A percentile compares a stretch with the other conserved stretches of the same genome.
Conservation (phyloP, 768 basidiomycete species). For the Kwoniella shandongensis region DNA sequence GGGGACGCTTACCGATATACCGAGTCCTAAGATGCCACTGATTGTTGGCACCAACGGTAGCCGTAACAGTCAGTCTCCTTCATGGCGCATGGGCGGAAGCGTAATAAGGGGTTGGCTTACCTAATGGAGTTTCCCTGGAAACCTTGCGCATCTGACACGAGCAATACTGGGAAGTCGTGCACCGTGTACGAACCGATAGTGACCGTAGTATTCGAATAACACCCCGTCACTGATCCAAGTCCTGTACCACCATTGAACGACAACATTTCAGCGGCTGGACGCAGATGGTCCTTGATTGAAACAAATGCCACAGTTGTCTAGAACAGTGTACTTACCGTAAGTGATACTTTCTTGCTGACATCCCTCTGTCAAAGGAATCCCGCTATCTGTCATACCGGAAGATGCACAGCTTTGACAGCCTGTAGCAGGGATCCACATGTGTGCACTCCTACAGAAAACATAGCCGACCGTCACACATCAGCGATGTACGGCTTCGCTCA, state of each 20-base stretch:
- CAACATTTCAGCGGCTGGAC: neutral
- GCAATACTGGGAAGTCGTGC: slow-evolving; percentile 1
- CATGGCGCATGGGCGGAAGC: no score
- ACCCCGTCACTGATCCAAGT: slow-evolving; percentile 7
- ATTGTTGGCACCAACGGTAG: neutral
- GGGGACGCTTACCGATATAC: neutral
- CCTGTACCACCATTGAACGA: neutral
- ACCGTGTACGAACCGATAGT: slow-evolving; percentile 3
- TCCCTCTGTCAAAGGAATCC: neutral
- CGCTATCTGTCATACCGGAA: neutral
- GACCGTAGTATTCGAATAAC: slow-evolving; percentile 9
- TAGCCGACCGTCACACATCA: neutral
- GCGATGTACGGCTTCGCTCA: neutral
- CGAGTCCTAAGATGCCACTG: slow-evolving; percentile 13
- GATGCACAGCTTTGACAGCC: slow-evolving; percentile 4
- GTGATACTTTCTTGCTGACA: slow-evolving; percentile 2
- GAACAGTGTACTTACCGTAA: slow-evolving; percentile 7
- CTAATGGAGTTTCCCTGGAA: slow-evolving; percentile 12
- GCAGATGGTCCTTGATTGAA: neutral
- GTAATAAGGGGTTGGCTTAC: neutral
- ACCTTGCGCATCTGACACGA: slow-evolving; percentile 1
- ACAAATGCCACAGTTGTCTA: neutral
- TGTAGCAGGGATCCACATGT: slow-evolving; percentile 10
- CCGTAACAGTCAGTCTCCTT: neutral
- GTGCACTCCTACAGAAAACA: slow-evolving; percentile 2